Conservation (phyloP, 2,329 filamentous ascomycete genomes). For the Fusarium sp. region DNA sequence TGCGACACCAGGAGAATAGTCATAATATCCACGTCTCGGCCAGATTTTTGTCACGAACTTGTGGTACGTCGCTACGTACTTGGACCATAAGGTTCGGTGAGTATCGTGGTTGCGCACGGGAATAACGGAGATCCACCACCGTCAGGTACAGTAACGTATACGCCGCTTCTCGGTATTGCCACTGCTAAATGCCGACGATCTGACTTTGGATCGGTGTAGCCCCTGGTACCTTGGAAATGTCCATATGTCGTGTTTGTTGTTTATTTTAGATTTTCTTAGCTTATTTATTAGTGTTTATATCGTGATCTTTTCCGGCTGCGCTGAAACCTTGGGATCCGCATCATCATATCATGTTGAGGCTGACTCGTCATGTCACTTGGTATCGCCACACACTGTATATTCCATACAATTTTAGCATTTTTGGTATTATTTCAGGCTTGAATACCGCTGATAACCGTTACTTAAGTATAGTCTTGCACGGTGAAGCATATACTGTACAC, state of each 20-base stretch:
- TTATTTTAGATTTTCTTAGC: background rate
- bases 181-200: background rate
- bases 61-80: background rate
- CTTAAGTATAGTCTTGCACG: background rate
- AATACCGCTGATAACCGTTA: rapidly evolving
- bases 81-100: background rate
- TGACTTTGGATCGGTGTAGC: background rate
- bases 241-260: background rate
- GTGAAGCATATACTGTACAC: background rate
- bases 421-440: rapidly evolving
- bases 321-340: background rate
- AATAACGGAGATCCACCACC: background rate
- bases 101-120: background rate
- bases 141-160: background rate
- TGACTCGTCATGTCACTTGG: background rate
- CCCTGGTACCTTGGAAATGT: background rate
- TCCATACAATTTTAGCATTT: rapidly evolving
- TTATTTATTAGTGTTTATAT: background rate
- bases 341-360: background rate
- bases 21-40: conserved; percentile 19
- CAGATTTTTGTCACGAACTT: background rate
- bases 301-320: background rate
- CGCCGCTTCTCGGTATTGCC: background rate
- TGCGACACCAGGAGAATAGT: background rate
- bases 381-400: background rate